These are phyloP conservation scores for Populus hybrid DNA, from an alignment of 441 rosid species.

Conservation along the genomic window DNA sequence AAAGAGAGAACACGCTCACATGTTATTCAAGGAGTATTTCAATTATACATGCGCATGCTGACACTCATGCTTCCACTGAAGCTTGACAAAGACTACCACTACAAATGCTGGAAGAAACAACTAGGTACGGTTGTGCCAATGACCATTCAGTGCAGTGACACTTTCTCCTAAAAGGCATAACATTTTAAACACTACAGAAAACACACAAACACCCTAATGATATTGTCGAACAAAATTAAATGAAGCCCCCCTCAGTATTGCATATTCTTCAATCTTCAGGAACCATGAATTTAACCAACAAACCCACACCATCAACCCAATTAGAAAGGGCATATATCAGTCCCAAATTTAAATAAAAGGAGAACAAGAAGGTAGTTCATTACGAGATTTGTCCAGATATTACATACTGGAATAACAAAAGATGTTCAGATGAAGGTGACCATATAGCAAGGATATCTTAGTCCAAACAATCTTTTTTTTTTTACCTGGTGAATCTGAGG, in stretches of 20 bases:
- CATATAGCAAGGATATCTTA: slow-evolving; percentile 12
- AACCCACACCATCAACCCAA: background rate
- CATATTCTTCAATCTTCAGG: background rate
- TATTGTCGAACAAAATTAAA: background rate
- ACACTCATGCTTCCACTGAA: background rate
- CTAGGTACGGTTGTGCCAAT: slow-evolving; percentile 15
- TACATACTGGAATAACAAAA: too few relatives aligned
- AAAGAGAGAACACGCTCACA: background rate
- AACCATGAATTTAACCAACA: background rate
- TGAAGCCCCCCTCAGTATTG: background rate
- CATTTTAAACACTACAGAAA: background rate
- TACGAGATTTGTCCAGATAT: too few relatives aligned
- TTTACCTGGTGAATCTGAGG: slow-evolving; percentile 49
- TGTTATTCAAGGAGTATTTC: background rate
- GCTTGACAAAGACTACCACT: slow-evolving; percentile 23
- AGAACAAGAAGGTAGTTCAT: background rate
- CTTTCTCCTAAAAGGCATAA: background rate
- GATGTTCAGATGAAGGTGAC: background rate
- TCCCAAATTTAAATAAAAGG: background rate
- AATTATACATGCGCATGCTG: background rate
- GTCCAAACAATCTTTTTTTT: slow-evolving; percentile 1
- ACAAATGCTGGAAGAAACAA: slow-evolving; percentile 14
- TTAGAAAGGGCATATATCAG: background rate
- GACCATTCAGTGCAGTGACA: background rate
- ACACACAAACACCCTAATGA: background rate